Evolutionary conservation across 495 filamentous ascomycete species (phyloP), one percentile per base, ranked within the genome.

Genomic region (Venustampulla echinocandica): DNA sequence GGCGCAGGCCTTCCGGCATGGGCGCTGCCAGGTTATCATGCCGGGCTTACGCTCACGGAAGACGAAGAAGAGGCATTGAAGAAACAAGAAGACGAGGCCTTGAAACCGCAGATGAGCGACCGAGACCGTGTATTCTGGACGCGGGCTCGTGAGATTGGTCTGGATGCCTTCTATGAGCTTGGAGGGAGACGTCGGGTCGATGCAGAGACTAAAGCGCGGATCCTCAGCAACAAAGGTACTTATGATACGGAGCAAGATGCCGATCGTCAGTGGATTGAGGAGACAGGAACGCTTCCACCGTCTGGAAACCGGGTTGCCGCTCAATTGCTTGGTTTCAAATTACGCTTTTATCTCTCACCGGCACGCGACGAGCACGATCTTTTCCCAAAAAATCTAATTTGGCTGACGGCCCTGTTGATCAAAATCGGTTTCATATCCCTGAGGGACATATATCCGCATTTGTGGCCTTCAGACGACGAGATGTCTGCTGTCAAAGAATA

Each of bases 361-460:
- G 86, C 85, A 24, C 76, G 87, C 25, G 70, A 77, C 33, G 65
- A 74, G 11, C 60, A 64, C 3, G 89, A 93, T 53, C 65, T 74
- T 10, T 68, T 96, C 4, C 90, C 93, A 0, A 81, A 89, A 35
- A 97, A 97, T 56, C 74, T 99, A 10, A 85, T 96, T 37, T 90
- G 88, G 49, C 78, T 97, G 5, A 80, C 87, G 1, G 87, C 93
- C 0, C 69, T 97, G 20, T 76, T 99, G 30, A 95, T 99, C 65
- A 97, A 97, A 63, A 83, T 94, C 39, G 93, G 93, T 18, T 97
- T 99, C 62, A 88, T 99, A 48, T 95, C 90, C n/a, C 70, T 99
- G 2, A 76, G 79, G 30, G 92, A 97, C 56, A 69, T 99, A 17
- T 96, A 95, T 61, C 81, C 90, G 27, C 93, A 97, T 58, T 80